Evolutionary conservation across 129 eudicot genomes (phyloP), one percentile per base, ranked within the genome.

Genomic region (Silybum marianum): DNA sequence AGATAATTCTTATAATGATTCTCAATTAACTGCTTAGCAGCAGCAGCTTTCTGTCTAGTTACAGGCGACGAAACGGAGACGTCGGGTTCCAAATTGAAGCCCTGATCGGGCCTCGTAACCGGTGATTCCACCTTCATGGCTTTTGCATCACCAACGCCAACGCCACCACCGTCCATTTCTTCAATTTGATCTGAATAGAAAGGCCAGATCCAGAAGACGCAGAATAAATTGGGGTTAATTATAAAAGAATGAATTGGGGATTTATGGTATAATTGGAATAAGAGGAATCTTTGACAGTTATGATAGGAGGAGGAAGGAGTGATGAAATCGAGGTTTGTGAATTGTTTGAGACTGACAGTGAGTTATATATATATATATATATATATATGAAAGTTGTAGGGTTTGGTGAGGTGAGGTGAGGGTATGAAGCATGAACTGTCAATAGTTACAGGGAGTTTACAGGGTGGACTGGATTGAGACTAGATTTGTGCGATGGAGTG

Each of bases 21-120:
- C 90, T 93, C 98, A 82, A 93, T 93, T 8, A 93, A 65, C 88
- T 93, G 89, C 34, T 93, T 93, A 11, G 98, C 98, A 1, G 98
- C 98, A 8, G 96, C 98, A 13, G 94, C 91, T 76, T 93, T 93
- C 87, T 93, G 98, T 28, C 93, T 77, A 4, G 98, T 93, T 0
- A 93, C 98, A 81, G 97, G 94, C 21, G 98, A 93, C 23, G 98
- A 91, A 84, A 86, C 94, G 51, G 96, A 83, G 25, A 88, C 90
- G 23, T 93, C 96, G 0, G 91, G 86, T 73, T 93, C 98, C 84
- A 85, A 51, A 78, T 74, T 89, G 79, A 93, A 90, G 34, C 86
- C 82, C 25, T 87, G 92, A 89, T 90, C 93, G 21, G 88, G 85
- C 76, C 76, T 90, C 84, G 80, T 85, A 34, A 71, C 80, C 13